These are phyloP conservation scores for Hyaloscypha bicolor DNA, from an alignment of 495 filamentous ascomycete species.

Conservation along the genomic window DNA sequence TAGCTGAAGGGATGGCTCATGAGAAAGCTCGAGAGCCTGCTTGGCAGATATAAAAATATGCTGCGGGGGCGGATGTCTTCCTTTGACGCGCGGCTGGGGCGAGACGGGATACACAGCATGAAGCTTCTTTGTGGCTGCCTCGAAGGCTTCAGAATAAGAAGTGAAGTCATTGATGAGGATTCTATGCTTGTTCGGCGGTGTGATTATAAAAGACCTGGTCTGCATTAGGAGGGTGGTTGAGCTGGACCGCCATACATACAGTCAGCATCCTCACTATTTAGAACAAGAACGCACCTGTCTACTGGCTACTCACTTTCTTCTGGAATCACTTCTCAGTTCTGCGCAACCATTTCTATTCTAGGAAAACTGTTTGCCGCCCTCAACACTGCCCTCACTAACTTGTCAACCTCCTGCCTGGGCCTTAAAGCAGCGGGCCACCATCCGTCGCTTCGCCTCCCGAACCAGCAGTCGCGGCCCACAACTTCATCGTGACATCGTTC, in stretches of 20 bases:
- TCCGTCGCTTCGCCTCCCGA: conserved; percentile 26
- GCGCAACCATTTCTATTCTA: not conserved
- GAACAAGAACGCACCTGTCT: not conserved
- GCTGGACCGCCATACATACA: conserved; percentile 5
- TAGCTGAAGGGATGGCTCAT: not conserved
- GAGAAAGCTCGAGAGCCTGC: conserved; percentile 26
- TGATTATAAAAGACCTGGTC: conserved; percentile 13
- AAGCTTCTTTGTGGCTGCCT: conserved; percentile 18
- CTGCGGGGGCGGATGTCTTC: not conserved
- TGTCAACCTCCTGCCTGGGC: not conserved
- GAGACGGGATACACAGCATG: conserved; percentile 2
- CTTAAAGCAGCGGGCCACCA: not conserved
- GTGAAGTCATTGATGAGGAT: conserved; percentile 10
- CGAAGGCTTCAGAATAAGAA: conserved; percentile 27
- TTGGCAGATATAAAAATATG: conserved; percentile 21
- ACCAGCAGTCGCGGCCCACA: conserved; percentile 30
- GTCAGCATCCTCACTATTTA: not conserved
- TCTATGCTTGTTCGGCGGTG: conserved; percentile 9
- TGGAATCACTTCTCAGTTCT: not conserved
- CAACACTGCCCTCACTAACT: not conserved
- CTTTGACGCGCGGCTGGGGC: conserved; percentile 31
- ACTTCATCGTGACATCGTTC: conserved; percentile 33
- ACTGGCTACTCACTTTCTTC: not conserved
- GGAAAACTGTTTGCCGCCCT: conserved; percentile 4
- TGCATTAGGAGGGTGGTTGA: conserved; percentile 11